Base-by-base conservation (phyloP, 2,329 filamentous ascomycete genomes). In the Aspergillaceae sp. region DNA sequence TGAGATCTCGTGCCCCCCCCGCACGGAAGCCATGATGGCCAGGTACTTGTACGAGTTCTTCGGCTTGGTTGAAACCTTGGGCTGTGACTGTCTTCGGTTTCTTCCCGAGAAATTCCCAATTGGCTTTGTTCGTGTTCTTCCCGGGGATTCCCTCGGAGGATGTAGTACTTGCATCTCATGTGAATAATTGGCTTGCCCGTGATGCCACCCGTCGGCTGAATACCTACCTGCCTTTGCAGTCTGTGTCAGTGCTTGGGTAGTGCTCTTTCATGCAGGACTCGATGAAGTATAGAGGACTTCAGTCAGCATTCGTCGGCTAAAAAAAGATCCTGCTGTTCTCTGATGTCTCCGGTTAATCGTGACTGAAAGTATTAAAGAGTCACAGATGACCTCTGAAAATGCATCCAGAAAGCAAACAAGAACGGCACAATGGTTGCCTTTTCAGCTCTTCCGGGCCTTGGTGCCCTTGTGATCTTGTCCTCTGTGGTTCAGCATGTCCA, bases 401-500 rank as follows among this genome's bases (percentile, higher is more conserved):
- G 19, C 11, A 27, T 27, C 19, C 36, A 8, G 9, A 11, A 38
- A 27, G 36, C 4, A 11, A 38, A 8, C 4, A 28, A 38, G 9
- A 7, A 38, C 40, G 8, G 30, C 30, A 41, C 40, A 4, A 49
- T 51, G 49, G 49, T 51, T n/a, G 42, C 42, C 2, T 43, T 51
- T 9, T 49, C 49, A 8, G 43, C 44, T 5, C 44, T 49, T 5
- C 45, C 47, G 33, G 49, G 47, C 42, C 40, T 51, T 26, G 9
- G 32, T 35, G 49, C 40, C 40, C 33, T 48, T 32, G 26, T 40
- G 6, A 29, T 49, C 8, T 11, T 49, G 11, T 42, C 47, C 27
- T 45, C 44, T 9, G 10, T 49, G 3, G 27, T 45, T 7, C 44
- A 45, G 7, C 4, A 41, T 29, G 44, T 27, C 7, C 27, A 47